phyloP scores from a whole-genome alignment of 2,329 filamentous ascomycete species.

The Phaeoacremonium minimum region DNA sequence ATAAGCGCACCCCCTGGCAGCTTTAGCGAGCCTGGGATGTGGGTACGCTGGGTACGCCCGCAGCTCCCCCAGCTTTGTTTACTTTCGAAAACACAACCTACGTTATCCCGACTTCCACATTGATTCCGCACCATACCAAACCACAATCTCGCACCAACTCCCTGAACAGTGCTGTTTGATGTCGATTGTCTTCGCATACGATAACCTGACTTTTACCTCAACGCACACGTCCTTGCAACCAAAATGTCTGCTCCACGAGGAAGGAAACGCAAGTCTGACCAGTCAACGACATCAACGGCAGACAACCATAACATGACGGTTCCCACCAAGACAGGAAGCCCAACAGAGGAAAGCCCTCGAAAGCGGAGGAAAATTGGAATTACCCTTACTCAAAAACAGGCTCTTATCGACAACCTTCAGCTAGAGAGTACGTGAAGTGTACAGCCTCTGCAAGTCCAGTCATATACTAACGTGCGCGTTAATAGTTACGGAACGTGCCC shows the following conservation, averaged over 20 bases:
- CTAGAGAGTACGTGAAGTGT: conserved; percentile 67
- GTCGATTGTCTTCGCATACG: too few species aligned
- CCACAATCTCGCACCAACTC: too few species aligned
- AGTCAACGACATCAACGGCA: conserved; percentile 20
- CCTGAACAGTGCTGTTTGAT: too few species aligned
- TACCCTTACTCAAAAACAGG: conserved; percentile 73
- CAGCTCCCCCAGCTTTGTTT: conserved; percentile 31
- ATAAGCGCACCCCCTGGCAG: too few species aligned
- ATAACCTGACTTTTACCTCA: too few species aligned
- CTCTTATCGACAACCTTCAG: conserved; percentile 83
- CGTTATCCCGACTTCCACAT: conserved; percentile 4
- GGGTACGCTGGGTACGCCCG: too few species aligned
- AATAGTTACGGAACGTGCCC: conserved; percentile 78
- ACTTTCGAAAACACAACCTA: conserved; percentile 19
- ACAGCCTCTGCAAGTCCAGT: conserved; percentile 24
- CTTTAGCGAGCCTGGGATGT: too few species aligned
- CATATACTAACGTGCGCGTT: conserved; percentile 9
- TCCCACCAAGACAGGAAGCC: conserved; percentile 26
- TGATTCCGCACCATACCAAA: too few species aligned
- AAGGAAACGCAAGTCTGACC: conserved; percentile 40
- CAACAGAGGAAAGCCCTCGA: conserved; percentile 50
- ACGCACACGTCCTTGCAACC: too few species aligned
- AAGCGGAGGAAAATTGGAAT: conserved; percentile 60
- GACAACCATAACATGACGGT: conserved; percentile 13
- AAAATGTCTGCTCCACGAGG: conserved; percentile 43